Percentiles rank a stretch among this genome's conserved stretches.
Evolutionary conservation across 148 eudicot species (phyloP).

Genomic region (Rhododendron griersonianum): DNA sequence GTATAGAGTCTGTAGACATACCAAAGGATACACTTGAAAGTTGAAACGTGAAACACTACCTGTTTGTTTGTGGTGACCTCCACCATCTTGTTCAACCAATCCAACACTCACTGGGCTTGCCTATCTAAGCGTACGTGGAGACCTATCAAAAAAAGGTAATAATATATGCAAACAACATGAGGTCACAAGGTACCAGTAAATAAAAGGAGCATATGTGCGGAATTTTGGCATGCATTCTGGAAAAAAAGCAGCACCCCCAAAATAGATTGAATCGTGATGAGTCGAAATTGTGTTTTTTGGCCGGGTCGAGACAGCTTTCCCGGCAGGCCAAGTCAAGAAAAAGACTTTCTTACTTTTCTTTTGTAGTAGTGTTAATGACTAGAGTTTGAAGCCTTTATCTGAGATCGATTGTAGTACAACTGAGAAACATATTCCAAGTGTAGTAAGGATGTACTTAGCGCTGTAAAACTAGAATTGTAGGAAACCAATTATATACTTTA

Average conservation of each 20-base stretch:
- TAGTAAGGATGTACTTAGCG: not conserved
- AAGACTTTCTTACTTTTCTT: no score
- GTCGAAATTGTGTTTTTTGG: not conserved
- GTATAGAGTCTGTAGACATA: not conserved
- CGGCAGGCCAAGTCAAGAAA: no score
- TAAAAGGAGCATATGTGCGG: not conserved
- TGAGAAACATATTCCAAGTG: not conserved
- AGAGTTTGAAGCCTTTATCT: not conserved
- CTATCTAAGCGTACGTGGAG: not conserved
- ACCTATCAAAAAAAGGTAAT: not conserved
- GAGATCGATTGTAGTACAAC: not conserved
- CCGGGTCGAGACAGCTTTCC: not conserved
- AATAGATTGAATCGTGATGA: not conserved
- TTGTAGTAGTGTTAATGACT: not conserved
- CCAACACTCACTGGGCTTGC: slow-evolving; percentile 3
- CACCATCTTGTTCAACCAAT: slow-evolving; percentile 18
- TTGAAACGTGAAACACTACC: slow-evolving; percentile 13
- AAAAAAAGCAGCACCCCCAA: not conserved
- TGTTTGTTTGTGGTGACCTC: slow-evolving; percentile 15
- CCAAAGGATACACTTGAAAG: not conserved
- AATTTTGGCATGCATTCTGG: not conserved
- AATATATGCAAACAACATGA: not conserved
- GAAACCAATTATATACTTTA: not conserved
- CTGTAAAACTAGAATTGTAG: not conserved
- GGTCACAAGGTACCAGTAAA: not conserved